Evolutionary conservation across 108 stramenopile genomes (phyloP), one percentile per base, ranked within the genome.

Genomic region (Pseudonitzschia pungens): DNA sequence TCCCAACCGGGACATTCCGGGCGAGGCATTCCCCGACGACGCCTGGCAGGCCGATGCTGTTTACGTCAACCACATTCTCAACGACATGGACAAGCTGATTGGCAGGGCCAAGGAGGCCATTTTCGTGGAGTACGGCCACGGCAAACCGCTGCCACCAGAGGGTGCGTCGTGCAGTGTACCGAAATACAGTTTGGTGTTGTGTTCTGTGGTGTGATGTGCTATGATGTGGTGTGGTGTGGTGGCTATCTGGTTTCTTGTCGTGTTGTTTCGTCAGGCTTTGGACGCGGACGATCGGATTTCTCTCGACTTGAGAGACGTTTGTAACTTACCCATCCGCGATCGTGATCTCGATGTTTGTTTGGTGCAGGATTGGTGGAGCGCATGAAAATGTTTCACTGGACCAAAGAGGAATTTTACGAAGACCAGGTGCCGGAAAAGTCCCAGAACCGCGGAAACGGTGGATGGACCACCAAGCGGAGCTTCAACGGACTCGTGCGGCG

Each of bases 1-100:
- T 69, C 76, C 80, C 28, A 85, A 88, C 69, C 67, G 84, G 7
- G 93, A 94, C 59, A 70, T 90, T 53, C 80, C 81, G n/a, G 86
- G 72, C 18, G 85, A 86, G 5, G 80, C 87, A 6, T 90, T 94
- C 67, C 89, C 93, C 0, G 77, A 83, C 26, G 77, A 87, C 63
- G 84, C 88, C 20, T 94, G 93, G 93, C 93, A 94, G 75, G 85
- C 75, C 12, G 93, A 94, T 83, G 89, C 91, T 44, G 93, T 89
- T 3, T 94, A 86, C 75, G 91, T 90, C 75, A 91, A 90, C 76
- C 89, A 92, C 59, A 86, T 86, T 60, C 69, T 92, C n/a, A 85
- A 90, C 70, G 89, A 85, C 44, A 89, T 83, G 4, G 80, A 78
- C n/a, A 70, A 89, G 52, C 68, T 94, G 24, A 77, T 94, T 22